Base-by-base conservation (phyloP, 495 filamentous ascomycete species). In the Aspergillus hancockii region DNA sequence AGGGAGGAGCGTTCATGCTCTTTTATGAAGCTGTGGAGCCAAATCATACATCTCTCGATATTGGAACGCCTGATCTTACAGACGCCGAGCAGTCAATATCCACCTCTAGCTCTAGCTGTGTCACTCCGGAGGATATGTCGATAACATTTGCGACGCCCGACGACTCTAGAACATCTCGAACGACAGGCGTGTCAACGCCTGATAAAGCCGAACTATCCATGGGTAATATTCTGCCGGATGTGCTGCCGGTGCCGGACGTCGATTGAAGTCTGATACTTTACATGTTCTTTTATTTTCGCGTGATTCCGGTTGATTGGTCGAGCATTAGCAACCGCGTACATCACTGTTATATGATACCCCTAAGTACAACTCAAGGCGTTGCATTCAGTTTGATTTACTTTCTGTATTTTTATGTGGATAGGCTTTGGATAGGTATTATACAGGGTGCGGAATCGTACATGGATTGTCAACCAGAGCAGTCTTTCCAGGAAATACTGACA, bases 1-100 rank as follows among this genome's bases (percentile, higher is more conserved):
- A 93, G 64, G 84, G 86, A n/a, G 92, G 89, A 14, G 93, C 89
- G 1, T 98, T 97, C 66, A 97, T 98, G 93, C 79, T 98, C 9
- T 97, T 98, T 73, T 98, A 98, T 65, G 94, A 98, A 66, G 68
- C 70, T 9, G 55, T 78, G 12, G 70, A 73, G 10, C 22, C 54
- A 18, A 9, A 49, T 36, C 22, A 41, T 47, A 5, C 23, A 10
- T 7, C 18, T n/a, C 8, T 30, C 30, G 19, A 49, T 5, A 19
- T 30, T 1, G 51, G 5, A 8, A 32, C 52, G 49, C 49, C 18
- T 18, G 46, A 28, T 25, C 16, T 45, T 31, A n/a, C 43, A 50
- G 47, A 52, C 32, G 60, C 49, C 25, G 69, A 63, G 13, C 58
- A 54, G 18, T 56, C 60, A 4, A 66, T 65, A 23, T 70, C 72